Conservation (phyloP, 805 yeast genomes). For the Sugiyamaella qingdaonensis region DNA sequence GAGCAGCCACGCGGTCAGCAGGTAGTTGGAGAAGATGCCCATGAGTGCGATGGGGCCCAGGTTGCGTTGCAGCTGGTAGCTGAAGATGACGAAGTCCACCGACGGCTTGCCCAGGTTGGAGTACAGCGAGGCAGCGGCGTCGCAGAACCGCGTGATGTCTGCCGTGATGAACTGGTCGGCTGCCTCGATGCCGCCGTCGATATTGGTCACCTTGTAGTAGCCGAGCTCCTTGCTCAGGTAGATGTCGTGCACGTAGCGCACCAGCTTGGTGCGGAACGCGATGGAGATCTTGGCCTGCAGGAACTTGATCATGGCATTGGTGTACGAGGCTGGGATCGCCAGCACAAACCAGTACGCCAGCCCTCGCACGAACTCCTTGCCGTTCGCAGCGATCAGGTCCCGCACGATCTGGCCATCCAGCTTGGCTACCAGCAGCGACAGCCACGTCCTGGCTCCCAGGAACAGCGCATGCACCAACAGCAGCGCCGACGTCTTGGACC, state of each 20-base stretch:
- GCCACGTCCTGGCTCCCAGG: slow-evolving; percentile 77
- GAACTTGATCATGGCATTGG: slow-evolving; percentile 84
- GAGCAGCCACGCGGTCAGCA: slow-evolving; percentile 69
- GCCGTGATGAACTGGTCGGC: slow-evolving; percentile 85
- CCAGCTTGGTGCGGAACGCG: slow-evolving; percentile 77
- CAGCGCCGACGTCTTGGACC: slow-evolving; percentile 61
- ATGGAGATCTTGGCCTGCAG: slow-evolving; percentile 71
- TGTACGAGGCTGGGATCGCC: slow-evolving; percentile 90
- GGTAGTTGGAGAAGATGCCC: slow-evolving; percentile 79
- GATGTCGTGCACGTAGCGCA: slow-evolving; percentile 84
- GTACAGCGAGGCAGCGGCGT: slow-evolving; percentile 74
- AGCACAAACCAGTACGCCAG: slow-evolving; percentile 81
- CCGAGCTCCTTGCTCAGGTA: slow-evolving; percentile 77
- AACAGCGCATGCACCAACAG: slow-evolving; percentile 69
- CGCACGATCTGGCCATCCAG: slow-evolving; percentile 90
- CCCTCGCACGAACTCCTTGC: slow-evolving; percentile 69
- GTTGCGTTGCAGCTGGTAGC: slow-evolving; percentile 76
- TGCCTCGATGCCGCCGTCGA: slow-evolving; percentile 51
- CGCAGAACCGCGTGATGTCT: slow-evolving; percentile 76
- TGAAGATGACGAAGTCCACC: slow-evolving; percentile 78
- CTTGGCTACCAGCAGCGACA: slow-evolving; percentile 78
- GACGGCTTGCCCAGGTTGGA: slow-evolving; percentile 90
- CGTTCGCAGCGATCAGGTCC: slow-evolving; percentile 78
- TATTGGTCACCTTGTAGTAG: slow-evolving; percentile 73
- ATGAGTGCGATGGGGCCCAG: slow-evolving; percentile 82